These are phyloP conservation scores for Thermothelomyces thermophilus DNA, from an alignment of 2,329 filamentous ascomycete species.

Conservation along the genomic window DNA sequence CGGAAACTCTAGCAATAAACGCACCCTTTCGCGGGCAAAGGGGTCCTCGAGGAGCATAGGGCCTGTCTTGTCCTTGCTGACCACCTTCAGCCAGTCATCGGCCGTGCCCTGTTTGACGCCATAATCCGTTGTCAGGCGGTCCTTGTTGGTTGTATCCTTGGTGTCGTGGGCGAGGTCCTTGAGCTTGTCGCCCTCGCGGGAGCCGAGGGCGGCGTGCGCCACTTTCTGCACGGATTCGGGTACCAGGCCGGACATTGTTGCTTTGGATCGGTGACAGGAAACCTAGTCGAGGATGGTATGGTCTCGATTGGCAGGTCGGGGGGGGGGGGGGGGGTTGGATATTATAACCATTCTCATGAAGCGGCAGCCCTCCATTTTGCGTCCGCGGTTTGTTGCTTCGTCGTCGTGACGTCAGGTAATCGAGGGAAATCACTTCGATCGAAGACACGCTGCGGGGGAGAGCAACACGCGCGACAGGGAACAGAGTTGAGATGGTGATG, in stretches of 20 bases:
- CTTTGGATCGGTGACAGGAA: background rate
- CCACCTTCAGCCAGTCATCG: conserved; percentile 70
- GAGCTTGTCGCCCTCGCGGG: conserved; percentile 45
- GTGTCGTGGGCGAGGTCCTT: conserved; percentile 54
- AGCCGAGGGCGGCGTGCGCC: conserved; percentile 36
- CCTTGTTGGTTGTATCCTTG: conserved; percentile 50
- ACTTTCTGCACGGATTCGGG: conserved; percentile 24
- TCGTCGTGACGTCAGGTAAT: too few species aligned
- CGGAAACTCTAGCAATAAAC: too few species aligned
- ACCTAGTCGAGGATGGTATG: too few species aligned
- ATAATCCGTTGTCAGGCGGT: conserved; percentile 67
- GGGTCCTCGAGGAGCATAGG: conserved; percentile 65
- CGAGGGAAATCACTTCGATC: too few species aligned
- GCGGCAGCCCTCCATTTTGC: background rate
- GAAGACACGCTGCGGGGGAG: too few species aligned
- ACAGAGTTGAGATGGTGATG: too few species aligned
- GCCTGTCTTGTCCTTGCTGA: conserved; percentile 55
- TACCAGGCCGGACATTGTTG: conserved; percentile 5
- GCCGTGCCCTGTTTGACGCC: conserved; percentile 67
- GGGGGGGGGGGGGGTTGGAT: too few species aligned
- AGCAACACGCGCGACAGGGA: too few species aligned
- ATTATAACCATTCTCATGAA: background rate
- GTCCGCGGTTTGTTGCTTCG: too few species aligned
- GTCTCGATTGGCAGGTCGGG: too few species aligned
- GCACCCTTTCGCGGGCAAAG: conserved; percentile 63